Evolutionary conservation across 2,329 filamentous ascomycete species (phyloP).

Genomic region (Trichoderma arundinaceum): DNA sequence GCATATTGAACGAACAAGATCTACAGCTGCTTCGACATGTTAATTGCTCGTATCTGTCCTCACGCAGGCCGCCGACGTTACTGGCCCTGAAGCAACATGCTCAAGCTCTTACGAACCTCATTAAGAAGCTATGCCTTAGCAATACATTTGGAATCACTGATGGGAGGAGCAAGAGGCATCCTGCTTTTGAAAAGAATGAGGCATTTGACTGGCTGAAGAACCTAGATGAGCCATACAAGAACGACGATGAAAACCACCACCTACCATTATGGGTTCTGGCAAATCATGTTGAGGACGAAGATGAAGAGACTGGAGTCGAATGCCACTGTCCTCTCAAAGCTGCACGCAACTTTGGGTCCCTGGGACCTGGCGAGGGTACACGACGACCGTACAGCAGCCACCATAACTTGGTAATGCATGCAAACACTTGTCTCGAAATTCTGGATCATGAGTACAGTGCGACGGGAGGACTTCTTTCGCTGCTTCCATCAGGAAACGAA

Average conservation of each 20-base stretch:
- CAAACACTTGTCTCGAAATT: conserved; percentile 64
- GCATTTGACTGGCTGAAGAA: conserved; percentile 64
- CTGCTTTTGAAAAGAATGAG: conserved; percentile 49
- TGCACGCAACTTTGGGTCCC: conserved; percentile 35
- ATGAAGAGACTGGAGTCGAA: conserved; percentile 49
- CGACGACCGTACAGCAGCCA: conserved; percentile 53
- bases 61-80: conserved; percentile 59
- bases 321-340: conserved; percentile 55
- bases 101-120: conserved; percentile 61
- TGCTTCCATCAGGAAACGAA: conserved; percentile 54
- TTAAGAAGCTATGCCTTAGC: conserved; percentile 54
- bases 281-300: conserved; percentile 53
- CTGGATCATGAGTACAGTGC: conserved; percentile 64
- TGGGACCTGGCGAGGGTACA: conserved; percentile 32
- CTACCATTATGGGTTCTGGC: conserved; percentile 53
- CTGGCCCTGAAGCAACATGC: conserved; percentile 64
- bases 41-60: conserved; percentile 65
- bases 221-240: conserved; percentile 55
- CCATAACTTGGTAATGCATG: conserved; percentile 59
- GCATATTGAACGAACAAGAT: conserved; percentile 36
- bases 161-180: conserved; percentile 37
- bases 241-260: conserved; percentile 54
- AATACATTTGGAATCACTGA: conserved; percentile 37
- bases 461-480: conserved; percentile 60
- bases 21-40: conserved; percentile 48